phyloP scores from a whole-genome alignment of 495 filamentous ascomycete genomes.

The Aspergillus carlsbadensis region DNA sequence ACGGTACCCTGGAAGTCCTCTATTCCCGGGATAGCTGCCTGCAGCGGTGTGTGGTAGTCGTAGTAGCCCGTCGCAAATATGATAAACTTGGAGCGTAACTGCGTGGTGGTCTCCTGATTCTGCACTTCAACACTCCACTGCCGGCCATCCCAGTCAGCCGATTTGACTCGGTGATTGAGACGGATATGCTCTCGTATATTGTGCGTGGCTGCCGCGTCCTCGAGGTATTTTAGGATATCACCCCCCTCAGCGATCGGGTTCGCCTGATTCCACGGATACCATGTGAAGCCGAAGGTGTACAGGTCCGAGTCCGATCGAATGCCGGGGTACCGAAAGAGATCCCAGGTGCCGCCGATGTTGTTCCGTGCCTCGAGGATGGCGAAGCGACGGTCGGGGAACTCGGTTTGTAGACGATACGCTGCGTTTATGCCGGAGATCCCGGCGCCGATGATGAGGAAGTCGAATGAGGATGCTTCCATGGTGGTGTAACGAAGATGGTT shows the following conservation, averaged over 20 bases:
- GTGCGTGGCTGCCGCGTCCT: conserved; percentile 47
- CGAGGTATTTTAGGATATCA: conserved; percentile 56
- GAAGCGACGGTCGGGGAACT: neutral
- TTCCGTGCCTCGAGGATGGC: conserved; percentile 1
- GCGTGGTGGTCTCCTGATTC: no score
- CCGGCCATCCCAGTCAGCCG: no score
- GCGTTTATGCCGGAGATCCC: conserved; percentile 9
- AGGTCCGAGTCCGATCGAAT: conserved; percentile 8
- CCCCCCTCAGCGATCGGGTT: conserved; percentile 53
- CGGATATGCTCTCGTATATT: conserved; percentile 34
- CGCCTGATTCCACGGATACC: conserved; percentile 55
- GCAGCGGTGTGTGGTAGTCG: no score
- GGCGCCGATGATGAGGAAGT: neutral
- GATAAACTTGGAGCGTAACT: no score
- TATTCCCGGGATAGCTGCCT: conserved; percentile 29
- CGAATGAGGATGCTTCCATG: no score
- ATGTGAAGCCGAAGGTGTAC: conserved; percentile 58
- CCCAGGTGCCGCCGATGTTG: conserved; percentile 8
- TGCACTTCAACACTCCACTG: no score
- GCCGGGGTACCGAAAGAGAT: conserved; percentile 4
- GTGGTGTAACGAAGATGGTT: no score
- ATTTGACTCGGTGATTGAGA: no score
- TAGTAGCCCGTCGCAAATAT: no score
- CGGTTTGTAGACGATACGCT: neutral
- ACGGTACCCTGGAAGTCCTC: conserved; percentile 31